Conservation (phyloP, 441 rosid genomes). For the Arabidopsis hybrid region DNA sequence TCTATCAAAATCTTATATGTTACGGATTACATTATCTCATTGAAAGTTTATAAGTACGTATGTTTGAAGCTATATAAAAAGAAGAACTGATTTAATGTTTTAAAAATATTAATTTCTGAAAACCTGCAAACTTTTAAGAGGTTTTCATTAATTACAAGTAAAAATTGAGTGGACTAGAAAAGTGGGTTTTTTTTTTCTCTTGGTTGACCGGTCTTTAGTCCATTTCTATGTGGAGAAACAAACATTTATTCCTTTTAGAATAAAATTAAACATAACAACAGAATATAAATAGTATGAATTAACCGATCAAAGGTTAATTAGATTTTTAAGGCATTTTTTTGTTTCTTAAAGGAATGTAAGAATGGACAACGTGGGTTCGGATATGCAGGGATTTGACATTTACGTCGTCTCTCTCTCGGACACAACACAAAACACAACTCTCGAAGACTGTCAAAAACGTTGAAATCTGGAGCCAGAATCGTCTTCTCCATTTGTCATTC, state of each 20-base stretch:
- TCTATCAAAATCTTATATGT: background rate
- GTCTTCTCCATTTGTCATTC: constrained; percentile 92
- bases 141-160: constrained; percentile 1
- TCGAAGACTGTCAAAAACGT: constrained; percentile 62
- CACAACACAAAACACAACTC: constrained; percentile 59
- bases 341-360: constrained; percentile 37
- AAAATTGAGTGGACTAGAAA: constrained; percentile 8
- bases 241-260: background rate
- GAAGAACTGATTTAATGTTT: background rate
- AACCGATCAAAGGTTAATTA: constrained; percentile 21
- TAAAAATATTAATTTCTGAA: background rate
- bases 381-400: constrained; percentile 50
- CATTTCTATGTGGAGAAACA: background rate
- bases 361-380: constrained; percentile 48
- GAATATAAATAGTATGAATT: constrained; percentile 13
- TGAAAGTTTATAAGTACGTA: too few relatives aligned
- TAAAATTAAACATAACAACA: background rate
- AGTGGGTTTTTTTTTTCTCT: background rate
- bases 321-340: background rate
- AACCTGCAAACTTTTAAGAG: background rate
- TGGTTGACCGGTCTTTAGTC: constrained; percentile 25
- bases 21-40: too few relatives aligned
- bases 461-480: constrained; percentile 83
- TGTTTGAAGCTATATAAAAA: too few relatives aligned
- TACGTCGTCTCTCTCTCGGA: constrained; percentile 39